phyloP scores from a whole-genome alignment of 257 asterid species.

The Jacaranda mimosifolia region DNA sequence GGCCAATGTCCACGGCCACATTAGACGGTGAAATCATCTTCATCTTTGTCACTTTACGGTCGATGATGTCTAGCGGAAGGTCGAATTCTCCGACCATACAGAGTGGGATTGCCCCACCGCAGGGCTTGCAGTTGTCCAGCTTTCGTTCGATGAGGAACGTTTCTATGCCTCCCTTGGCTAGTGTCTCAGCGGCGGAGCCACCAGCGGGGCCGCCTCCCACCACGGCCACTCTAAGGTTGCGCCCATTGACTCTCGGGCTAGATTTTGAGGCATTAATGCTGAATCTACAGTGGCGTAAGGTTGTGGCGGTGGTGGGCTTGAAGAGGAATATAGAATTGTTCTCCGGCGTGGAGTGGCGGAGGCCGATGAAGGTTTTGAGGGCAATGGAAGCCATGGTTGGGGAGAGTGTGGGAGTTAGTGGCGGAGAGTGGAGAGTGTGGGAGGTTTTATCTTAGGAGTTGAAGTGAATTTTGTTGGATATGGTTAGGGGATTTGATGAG shows the following conservation, averaged over 20 bases:
- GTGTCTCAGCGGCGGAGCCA: slow-evolving; percentile 89
- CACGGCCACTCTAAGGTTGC: slow-evolving; percentile 91
- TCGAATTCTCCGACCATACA: slow-evolving; percentile 98
- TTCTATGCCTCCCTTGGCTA: slow-evolving; percentile 84
- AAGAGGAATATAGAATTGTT: slow-evolving; percentile 44
- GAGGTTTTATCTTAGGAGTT: slow-evolving; percentile 37
- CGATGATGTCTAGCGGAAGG: slow-evolving; percentile 87
- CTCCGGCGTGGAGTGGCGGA: slow-evolving; percentile 76
- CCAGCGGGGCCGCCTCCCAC: slow-evolving; percentile 97
- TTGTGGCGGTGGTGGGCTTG: slow-evolving; percentile 27
- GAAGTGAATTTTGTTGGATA: slow-evolving; percentile 59
- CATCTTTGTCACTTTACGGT: slow-evolving; percentile 88
- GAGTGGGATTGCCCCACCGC: slow-evolving; percentile 95
- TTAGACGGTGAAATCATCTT: slow-evolving; percentile 97
- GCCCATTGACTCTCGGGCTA: slow-evolving; percentile 84
- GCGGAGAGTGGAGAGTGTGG: slow-evolving; percentile 18
- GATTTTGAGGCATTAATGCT: slow-evolving; percentile 68
- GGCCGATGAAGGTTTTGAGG: slow-evolving; percentile 85
- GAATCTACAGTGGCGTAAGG: slow-evolving; percentile 42
- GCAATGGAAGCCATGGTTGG: slow-evolving; percentile 73
- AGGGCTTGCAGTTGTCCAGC: slow-evolving; percentile 93
- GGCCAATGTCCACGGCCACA: slow-evolving; percentile 91
- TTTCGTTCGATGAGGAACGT: slow-evolving; percentile 85
- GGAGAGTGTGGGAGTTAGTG: slow-evolving; percentile 17
- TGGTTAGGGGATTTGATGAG: slow-evolving; percentile 64